These are phyloP conservation scores for Pisolithus marmoratus DNA, from an alignment of 768 basidiomycete species.

Conservation along the genomic window DNA sequence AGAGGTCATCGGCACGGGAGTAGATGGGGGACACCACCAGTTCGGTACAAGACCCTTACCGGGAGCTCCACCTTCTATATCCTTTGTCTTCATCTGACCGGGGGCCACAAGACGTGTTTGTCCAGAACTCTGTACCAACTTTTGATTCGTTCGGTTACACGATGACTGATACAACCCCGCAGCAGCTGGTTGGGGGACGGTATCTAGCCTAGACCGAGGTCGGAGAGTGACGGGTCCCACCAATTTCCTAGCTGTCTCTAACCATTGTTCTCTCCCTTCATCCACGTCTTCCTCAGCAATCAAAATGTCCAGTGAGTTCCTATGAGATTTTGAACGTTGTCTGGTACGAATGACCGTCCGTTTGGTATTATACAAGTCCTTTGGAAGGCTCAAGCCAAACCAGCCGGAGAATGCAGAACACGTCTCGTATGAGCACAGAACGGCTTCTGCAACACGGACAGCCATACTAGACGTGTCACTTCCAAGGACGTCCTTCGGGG, in stretches of 20 bases:
- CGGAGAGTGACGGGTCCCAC: conserved; percentile 11
- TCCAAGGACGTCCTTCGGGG: neutral
- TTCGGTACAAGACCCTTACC: neutral
- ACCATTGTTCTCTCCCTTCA: conserved; percentile 17
- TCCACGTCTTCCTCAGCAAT: conserved; percentile 20
- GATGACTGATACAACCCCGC: neutral
- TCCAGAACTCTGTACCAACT: neutral
- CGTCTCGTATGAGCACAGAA: conserved; percentile 20
- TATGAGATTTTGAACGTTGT: neutral
- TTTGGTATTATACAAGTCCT: neutral
- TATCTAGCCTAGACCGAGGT: neutral
- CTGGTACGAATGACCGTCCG: neutral
- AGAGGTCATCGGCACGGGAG: neutral
- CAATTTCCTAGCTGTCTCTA: conserved; percentile 12
- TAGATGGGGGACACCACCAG: neutral
- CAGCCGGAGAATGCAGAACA: conserved; percentile 25
- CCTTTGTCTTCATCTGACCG: neutral
- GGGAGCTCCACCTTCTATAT: no score
- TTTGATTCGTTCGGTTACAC: neutral
- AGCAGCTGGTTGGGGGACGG: neutral
- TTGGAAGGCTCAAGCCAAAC: conserved; percentile 16
- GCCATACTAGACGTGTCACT: neutral
- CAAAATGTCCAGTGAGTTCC: conserved; percentile 5
- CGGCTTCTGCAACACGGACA: conserved; percentile 14
- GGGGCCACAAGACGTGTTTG: neutral